Percentiles rank a stretch among this genome's conserved stretches.
phyloP scores from a whole-genome alignment of 2,329 filamentous ascomycete genomes.

The Phaeosphaeriaceae sp. region DNA sequence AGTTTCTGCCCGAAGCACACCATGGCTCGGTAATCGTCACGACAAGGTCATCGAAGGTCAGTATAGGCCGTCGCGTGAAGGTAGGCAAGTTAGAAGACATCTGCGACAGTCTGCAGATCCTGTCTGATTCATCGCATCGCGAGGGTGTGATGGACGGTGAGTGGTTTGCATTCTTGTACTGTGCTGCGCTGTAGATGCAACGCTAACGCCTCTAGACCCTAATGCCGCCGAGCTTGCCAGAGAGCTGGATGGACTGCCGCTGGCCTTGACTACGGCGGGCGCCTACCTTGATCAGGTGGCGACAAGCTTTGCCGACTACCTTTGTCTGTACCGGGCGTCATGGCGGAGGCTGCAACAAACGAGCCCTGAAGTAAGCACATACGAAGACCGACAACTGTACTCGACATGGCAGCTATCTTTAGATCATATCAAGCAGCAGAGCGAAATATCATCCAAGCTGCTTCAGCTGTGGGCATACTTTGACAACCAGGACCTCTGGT shows the following conservation, averaged over 20 bases:
- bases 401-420: slow-evolving; percentile 13
- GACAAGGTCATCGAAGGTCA: neutral
- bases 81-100: slow-evolving; percentile 7
- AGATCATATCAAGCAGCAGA: slow-evolving; percentile 10
- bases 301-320: slow-evolving; percentile 20
- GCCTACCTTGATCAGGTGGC: slow-evolving; percentile 7
- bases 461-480: slow-evolving; percentile 18
- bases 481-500: slow-evolving; percentile 54
- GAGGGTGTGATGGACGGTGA: neutral
- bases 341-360: slow-evolving; percentile 24
- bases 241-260: slow-evolving; percentile 13
- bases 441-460: slow-evolving; percentile 1
- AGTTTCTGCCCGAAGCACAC: neutral
- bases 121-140: slow-evolving; percentile 4
- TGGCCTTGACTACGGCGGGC: slow-evolving; percentile 6
- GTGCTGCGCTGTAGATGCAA: neutral
- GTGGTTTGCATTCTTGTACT: neutral
- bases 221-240: slow-evolving; percentile 27
- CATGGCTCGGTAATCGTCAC: neutral
- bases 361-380: slow-evolving; percentile 20
- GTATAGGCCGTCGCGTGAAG: slow-evolving; percentile 2
- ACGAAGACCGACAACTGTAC: slow-evolving; percentile 25
- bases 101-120: slow-evolving; percentile 3
- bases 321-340: slow-evolving; percentile 45
- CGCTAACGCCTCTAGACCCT: too few relatives aligned